These are phyloP conservation scores for Fragilariopsis cylindrus DNA, from an alignment of 108 stramenopile species.

Conservation along the genomic window DNA sequence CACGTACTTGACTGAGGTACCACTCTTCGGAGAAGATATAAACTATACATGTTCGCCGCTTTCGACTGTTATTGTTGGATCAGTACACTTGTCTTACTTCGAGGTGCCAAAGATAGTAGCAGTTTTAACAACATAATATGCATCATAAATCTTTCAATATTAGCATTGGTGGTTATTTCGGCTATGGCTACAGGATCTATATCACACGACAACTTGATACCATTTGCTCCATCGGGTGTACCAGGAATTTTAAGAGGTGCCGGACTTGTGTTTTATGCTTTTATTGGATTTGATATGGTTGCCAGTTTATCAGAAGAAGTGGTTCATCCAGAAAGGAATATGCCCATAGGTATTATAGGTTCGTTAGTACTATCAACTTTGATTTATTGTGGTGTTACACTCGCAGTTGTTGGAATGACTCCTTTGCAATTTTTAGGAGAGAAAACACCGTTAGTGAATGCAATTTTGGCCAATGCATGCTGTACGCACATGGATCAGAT, in stretches of 20 bases:
- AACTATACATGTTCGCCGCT: slow-evolving; percentile 62
- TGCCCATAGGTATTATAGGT: slow-evolving; percentile 86
- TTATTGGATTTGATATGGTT: slow-evolving; percentile 90
- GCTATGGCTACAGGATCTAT: slow-evolving; percentile 39
- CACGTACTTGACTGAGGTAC: slow-evolving; percentile 35
- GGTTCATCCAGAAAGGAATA: slow-evolving; percentile 77
- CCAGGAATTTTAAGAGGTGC: slow-evolving; percentile 44
- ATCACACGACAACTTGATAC: slow-evolving; percentile 37
- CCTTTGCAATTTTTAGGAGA: slow-evolving; percentile 53
- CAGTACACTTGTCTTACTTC: slow-evolving; percentile 49
- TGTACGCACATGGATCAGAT: slow-evolving; percentile 43
- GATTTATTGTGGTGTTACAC: slow-evolving; percentile 74
- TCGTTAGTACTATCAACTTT: slow-evolving; percentile 68
- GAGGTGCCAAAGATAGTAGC: slow-evolving; percentile 79
- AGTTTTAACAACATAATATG: slow-evolving; percentile 77
- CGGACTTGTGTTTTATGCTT: slow-evolving; percentile 88
- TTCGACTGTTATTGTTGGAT: slow-evolving; percentile 58
- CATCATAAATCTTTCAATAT: slow-evolving; percentile 60
- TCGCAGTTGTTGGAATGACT: slow-evolving; percentile 86
- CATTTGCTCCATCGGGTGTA: slow-evolving; percentile 49
- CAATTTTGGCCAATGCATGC: slow-evolving; percentile 53
- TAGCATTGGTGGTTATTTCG: slow-evolving; percentile 43
- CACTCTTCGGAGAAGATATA: slow-evolving; percentile 22
- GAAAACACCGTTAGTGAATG: slow-evolving; percentile 52
- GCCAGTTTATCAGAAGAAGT: slow-evolving; percentile 88